Conservation (phyloP, 805 yeast genomes). For the Tetrapisispora pingtungensis region DNA sequence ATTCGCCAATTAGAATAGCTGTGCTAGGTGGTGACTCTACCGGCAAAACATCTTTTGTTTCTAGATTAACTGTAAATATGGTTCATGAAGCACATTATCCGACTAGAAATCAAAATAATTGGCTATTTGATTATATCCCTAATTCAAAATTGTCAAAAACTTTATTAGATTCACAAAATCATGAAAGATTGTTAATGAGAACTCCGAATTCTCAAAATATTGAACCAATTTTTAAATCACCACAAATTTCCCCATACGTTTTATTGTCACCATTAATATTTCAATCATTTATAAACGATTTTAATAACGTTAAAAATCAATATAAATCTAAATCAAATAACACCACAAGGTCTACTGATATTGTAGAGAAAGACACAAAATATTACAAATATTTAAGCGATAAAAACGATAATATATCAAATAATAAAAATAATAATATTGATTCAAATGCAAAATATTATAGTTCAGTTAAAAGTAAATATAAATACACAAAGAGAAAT, state of each 20-base stretch:
- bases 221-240: slow-evolving; percentile 26
- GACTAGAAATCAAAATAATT: slow-evolving; percentile 50
- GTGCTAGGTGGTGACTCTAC: slow-evolving; percentile 49
- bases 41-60: slow-evolving; percentile 52
- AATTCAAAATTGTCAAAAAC: slow-evolving; percentile 30
- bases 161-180: slow-evolving; percentile 39
- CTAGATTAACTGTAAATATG: slow-evolving; percentile 37
- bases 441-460: neutral
- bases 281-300: slow-evolving; percentile 26
- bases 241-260: slow-evolving; percentile 22
- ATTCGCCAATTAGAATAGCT: slow-evolving; percentile 44
- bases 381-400: slow-evolving; percentile 6
- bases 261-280: slow-evolving; percentile 32
- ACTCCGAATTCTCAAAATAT: slow-evolving; percentile 22
- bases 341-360: slow-evolving; percentile 6
- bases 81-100: slow-evolving; percentile 68
- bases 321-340: slow-evolving; percentile 3
- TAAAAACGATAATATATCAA: neutral
- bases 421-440: neutral
- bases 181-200: slow-evolving; percentile 31
- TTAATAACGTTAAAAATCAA: slow-evolving; percentile 7
- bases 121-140: slow-evolving; percentile 47
- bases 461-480: neutral
- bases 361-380: slow-evolving; percentile 6
- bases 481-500: neutral